These are phyloP conservation scores for Aplosporella prunicola DNA, from an alignment of 2,329 filamentous ascomycete genomes.

Conservation along the genomic window DNA sequence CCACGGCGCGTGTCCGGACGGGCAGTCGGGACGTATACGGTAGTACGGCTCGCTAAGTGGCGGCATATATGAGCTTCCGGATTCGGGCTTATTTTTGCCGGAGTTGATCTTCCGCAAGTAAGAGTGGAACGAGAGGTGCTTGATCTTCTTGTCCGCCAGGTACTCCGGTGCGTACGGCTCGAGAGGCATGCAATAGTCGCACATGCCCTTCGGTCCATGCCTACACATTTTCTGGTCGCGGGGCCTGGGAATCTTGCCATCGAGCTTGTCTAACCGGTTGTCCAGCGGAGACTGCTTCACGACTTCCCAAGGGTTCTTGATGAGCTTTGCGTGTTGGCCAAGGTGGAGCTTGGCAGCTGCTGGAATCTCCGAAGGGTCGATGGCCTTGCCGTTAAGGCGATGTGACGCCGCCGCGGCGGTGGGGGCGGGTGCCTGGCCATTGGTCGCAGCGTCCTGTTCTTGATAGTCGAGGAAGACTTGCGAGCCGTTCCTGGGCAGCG, in stretches of 20 bases:
- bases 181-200: constrained; percentile 95
- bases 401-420: constrained; percentile 37
- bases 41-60: constrained; percentile 89
- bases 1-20: constrained; percentile 86
- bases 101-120: constrained; percentile 92
- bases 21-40: constrained; percentile 78
- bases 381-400: constrained; percentile 68
- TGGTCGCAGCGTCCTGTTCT: constrained; percentile 41
- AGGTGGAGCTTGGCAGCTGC: constrained; percentile 51
- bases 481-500: constrained; percentile 63
- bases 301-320: constrained; percentile 88
- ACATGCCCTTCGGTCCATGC: constrained; percentile 96
- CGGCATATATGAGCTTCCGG: constrained; percentile 90
- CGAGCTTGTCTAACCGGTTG: constrained; percentile 71
- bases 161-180: constrained; percentile 90
- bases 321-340: constrained; percentile 48
- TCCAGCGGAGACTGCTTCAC: constrained; percentile 83
- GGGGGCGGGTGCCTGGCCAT: constrained; percentile 36
- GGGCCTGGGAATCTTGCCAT: constrained; percentile 77
- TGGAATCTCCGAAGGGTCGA: constrained; percentile 58
- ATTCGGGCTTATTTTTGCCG: constrained; percentile 90
- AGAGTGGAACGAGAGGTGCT: constrained; percentile 93
- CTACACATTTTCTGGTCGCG: constrained; percentile 81
- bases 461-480: constrained; percentile 80
- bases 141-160: constrained; percentile 92